These are phyloP conservation scores for Cyanidioschyzon merolae DNA, from an alignment of 23 red algal genomes.

Conservation along the genomic window DNA sequence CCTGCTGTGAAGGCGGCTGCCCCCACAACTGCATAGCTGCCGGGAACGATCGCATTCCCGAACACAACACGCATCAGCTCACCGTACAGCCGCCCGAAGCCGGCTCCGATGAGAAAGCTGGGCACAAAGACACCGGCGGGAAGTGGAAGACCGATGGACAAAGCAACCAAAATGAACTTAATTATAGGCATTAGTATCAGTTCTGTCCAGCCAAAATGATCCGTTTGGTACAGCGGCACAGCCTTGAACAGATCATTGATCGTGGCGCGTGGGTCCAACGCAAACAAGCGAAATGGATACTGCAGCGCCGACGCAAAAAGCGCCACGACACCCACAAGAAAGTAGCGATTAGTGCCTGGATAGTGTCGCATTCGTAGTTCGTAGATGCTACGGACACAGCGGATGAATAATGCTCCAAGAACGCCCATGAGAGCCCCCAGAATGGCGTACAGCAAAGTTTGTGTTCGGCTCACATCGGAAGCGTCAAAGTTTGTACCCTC, in stretches of 20 bases:
- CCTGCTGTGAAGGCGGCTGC: conserved; percentile 94
- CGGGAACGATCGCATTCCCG: conserved; percentile 65
- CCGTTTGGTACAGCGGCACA: conserved; percentile 29
- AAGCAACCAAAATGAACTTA: conserved; percentile 86
- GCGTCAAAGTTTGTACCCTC: conserved; percentile 67
- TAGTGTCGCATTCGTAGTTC: conserved; percentile 53
- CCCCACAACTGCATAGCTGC: conserved; percentile 88
- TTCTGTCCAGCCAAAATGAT: conserved; percentile 10
- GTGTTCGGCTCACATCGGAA: conserved; percentile 32
- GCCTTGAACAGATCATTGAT: conserved; percentile 95
- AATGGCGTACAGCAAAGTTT: conserved; percentile 62
- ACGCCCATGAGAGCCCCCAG: conserved; percentile 75
- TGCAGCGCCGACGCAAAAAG: conserved; percentile 54
- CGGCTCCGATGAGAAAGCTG: conserved; percentile 77
- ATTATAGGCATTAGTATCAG: conserved; percentile 50
- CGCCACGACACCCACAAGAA: conserved; percentile 65
- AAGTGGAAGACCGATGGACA: conserved; percentile 84
- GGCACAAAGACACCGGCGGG: conserved; percentile 97
- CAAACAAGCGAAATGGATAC: conserved; percentile 82
- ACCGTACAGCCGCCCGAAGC: conserved; percentile 86
- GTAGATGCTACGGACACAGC: conserved; percentile 79
- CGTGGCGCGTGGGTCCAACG: conserved; percentile 71
- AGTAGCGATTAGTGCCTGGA: conserved; percentile 63
- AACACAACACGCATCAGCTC: conserved; percentile 74
- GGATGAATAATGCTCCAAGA: conserved; percentile 76